A percentile compares a stretch with the other conserved stretches of the same genome.
Evolutionary conservation across 805 yeast genomes (phyloP).

Genomic region (Yarrowia bubula): DNA sequence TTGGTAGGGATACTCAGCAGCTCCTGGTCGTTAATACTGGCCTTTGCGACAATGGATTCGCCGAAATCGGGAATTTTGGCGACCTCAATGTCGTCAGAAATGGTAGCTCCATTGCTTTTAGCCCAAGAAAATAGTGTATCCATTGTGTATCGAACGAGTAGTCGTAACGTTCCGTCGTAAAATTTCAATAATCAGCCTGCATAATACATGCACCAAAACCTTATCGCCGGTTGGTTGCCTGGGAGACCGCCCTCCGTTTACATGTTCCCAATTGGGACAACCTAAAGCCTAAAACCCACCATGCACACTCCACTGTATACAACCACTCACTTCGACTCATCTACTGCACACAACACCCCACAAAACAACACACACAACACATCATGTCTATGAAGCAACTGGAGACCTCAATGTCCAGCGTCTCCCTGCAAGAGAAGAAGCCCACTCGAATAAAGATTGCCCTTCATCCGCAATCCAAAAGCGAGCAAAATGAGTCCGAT

Average conservation of each 20-base stretch:
- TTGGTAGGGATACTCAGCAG: conserved; percentile 28
- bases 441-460: conserved; percentile 23
- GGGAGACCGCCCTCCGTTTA: not conserved
- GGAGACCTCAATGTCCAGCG: conserved; percentile 32
- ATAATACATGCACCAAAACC: not conserved
- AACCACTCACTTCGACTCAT: not conserved
- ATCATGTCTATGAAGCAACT: conserved; percentile 30
- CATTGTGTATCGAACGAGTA: no score
- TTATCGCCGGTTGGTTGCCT: not conserved
- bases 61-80: conserved; percentile 27
- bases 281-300: not conserved
- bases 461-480: conserved; percentile 23
- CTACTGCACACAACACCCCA: not conserved
- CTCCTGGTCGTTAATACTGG: conserved; percentile 27
- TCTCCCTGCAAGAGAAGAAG: conserved; percentile 31
- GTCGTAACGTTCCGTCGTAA: no score
- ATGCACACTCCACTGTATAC: not conserved
- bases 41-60: conserved; percentile 28
- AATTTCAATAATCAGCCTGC: not conserved
- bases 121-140: conserved; percentile 28
- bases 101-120: conserved; percentile 24
- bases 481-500: conserved; percentile 11
- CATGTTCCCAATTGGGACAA: conserved; percentile 6
- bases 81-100: conserved; percentile 24
- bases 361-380: not conserved